A percentile compares a stretch with the other conserved stretches of the same genome.
Evolutionary conservation across 176 grass and related monocot genomes (phyloP).

Genomic region (Musa schizocarpa): DNA sequence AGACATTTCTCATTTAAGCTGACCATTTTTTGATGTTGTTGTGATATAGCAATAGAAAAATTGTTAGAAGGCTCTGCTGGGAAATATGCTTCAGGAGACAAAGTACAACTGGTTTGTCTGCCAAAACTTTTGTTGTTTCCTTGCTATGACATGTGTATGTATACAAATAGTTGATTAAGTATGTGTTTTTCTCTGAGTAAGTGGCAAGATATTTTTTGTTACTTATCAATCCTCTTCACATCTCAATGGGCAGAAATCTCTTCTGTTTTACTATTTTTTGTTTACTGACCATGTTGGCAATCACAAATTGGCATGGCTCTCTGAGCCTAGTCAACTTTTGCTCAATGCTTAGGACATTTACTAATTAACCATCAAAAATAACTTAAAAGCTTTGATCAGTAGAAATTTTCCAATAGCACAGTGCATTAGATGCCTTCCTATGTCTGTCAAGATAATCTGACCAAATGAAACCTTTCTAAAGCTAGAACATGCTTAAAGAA

Average conservation of each 20-base stretch:
- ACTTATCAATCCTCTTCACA: neutral
- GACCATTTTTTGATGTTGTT: slow-evolving; percentile 13
- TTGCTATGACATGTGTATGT: neutral
- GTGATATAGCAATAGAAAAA: slow-evolving; percentile 53
- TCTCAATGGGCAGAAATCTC: neutral
- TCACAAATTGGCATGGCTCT: too few species aligned
- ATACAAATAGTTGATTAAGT: neutral
- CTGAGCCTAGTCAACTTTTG: neutral
- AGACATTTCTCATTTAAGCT: neutral
- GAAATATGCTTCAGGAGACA: slow-evolving; percentile 73
- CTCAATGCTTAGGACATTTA: neutral
- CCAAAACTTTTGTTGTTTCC: neutral
- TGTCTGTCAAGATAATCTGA: neutral
- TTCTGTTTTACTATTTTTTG: neutral
- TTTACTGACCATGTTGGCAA: too few species aligned
- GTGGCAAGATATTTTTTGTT: neutral
- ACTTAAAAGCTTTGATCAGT: neutral
- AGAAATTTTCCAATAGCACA: too few species aligned
- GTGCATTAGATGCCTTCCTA: too few species aligned
- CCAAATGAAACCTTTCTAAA: too few species aligned
- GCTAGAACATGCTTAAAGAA: too few species aligned
- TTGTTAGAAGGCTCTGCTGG: slow-evolving; percentile 48
- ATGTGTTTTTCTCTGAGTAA: too few species aligned
- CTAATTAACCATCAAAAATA: neutral
- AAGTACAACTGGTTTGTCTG: slow-evolving; percentile 52